Base-by-base conservation (phyloP, 768 basidiomycete genomes). In the Lactifluus piperatus region DNA sequence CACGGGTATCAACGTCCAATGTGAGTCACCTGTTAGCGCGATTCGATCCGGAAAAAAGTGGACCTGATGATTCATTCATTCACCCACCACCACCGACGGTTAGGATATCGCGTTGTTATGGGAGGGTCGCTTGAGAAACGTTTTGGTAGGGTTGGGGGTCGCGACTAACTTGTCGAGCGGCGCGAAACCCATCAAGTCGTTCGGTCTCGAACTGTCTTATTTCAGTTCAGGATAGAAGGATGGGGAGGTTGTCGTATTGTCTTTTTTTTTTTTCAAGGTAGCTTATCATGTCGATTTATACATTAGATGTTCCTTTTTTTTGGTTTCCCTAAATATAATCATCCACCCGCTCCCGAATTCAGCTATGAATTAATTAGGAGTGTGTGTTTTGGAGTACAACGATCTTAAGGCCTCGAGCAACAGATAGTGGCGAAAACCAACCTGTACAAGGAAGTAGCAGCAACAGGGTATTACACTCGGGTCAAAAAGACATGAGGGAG, bases 171-270 rank as follows among this genome's bases (percentile, higher is more conserved):
- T 98, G 14, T 83, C 89, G 2, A 89, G 83, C 67, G 78, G 90
- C 45, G 80, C 86, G 50, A 91, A 87, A 69, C 94, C 94, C 10
- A 92, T 97, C 62, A 86, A 84, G 69, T 85, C 88, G 11, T 79
- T 97, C 43, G 94, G 94, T 5, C 75, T 97, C n/a, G 94, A 97
- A 70, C 76, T 97, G 43, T 91, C 93, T 37, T 97, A 94, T 70
- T 97, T 94, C 68, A 89, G 88, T 71, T 84, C 88, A 16, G 78
- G 69, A 49, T 73, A 68, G 63, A 46, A n/a, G 20, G 22, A 54
- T 5, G 11, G 29, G 30, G 30, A 6, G 22, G n/a, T n/a, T n/a
- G n/a, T n/a, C n/a, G n/a, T n/a, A n/a, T n/a, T n/a, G n/a, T n/a
- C n/a, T n/a, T n/a, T n/a, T n/a, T n/a, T n/a, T n/a, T n/a, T n/a